A percentile compares a stretch with the other conserved stretches of the same genome.
phyloP scores from a whole-genome alignment of 495 filamentous ascomycete genomes.

The Trichoderma orchidacearum region DNA sequence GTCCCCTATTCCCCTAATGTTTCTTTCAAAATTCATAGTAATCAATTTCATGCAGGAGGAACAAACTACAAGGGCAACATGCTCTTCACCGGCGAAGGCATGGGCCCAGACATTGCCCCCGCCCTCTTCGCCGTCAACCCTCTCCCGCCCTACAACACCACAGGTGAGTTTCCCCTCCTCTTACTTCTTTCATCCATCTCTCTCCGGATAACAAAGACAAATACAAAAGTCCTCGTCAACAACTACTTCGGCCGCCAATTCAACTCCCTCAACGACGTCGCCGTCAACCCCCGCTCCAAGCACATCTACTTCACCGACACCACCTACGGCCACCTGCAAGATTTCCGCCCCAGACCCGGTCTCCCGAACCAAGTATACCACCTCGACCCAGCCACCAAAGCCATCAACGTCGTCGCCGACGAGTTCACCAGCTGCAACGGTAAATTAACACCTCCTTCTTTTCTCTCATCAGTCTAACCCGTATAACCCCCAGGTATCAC shows the following conservation, averaged over 20 bases:
- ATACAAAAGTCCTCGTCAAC: conserved; percentile 30
- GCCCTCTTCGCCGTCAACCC: conserved; percentile 33
- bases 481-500: conserved; percentile 23
- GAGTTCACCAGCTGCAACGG: conserved; percentile 42
- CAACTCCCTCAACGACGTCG: conserved; percentile 46
- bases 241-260: conserved; percentile 46
- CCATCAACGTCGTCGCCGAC: conserved; percentile 39
- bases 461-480: background rate
- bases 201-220: no score
- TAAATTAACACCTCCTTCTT: conserved; percentile 2
- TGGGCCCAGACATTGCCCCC: conserved; percentile 26
- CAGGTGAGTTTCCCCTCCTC: conserved; percentile 12
- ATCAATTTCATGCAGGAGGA: conserved; percentile 25
- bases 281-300: conserved; percentile 34
- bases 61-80: conserved; percentile 33
- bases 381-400: conserved; percentile 30
- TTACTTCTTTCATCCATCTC: background rate
- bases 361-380: conserved; percentile 45
- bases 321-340: conserved; percentile 44
- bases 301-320: conserved; percentile 54
- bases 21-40: background rate
- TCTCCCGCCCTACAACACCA: conserved; percentile 32
- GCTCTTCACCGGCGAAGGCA: conserved; percentile 31
- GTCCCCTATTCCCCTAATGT: no score
- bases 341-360: conserved; percentile 36